Evolutionary conservation across 345 rosid genomes (phyloP), one percentile per base, ranked within the genome.

Genomic region (Populus euphratica): DNA sequence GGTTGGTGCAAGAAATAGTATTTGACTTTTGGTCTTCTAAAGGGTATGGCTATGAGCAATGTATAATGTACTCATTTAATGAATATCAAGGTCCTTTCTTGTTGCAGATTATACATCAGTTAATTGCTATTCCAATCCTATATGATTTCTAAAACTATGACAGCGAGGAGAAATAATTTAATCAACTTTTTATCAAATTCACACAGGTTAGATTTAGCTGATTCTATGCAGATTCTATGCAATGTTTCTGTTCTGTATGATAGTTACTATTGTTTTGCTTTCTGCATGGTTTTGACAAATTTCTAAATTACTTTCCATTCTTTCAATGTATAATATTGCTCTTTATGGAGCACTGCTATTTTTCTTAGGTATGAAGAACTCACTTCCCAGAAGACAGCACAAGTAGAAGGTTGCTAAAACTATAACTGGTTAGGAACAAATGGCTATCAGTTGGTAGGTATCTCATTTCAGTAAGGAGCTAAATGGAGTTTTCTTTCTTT

Each of bases 1-100:
- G 92, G 94, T 94, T 64, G 83, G 92, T 44, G 59, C 83, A 8
- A 27, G 41, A 43, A 27, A 38, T 39, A 44, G 50, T 36, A 38
- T 44, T 59, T 61, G 54, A 35, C 27, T 41, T 59, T 73, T 39
- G 33, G 36, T 13, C 33, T 5, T 61, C 36, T 61, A 4, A 73
- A 36, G 35, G 14, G 25, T 36, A 4, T 38, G 5, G 70, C 6
- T 70, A 44, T 70, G 2, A 70, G 29, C n/a, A 27, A n/a, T 44
- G 73, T 23, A 70, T 70, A 4, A 70, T n/a, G 21, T 38, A 18
- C 23, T 56, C 50, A 2, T 73, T 8, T 31, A 16, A 18, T 63
- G 64, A 49, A 73, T 31, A 33, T 43, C 3, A 8, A 41, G 41
- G 29, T 68, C 14, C 47, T 18, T 9, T 70, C 47, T 29, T 33